Percentiles rank a stretch among this genome's conserved stretches.
phyloP scores from a whole-genome alignment of 2,329 filamentous ascomycete species.

The Fusarium tanahbumbuense region DNA sequence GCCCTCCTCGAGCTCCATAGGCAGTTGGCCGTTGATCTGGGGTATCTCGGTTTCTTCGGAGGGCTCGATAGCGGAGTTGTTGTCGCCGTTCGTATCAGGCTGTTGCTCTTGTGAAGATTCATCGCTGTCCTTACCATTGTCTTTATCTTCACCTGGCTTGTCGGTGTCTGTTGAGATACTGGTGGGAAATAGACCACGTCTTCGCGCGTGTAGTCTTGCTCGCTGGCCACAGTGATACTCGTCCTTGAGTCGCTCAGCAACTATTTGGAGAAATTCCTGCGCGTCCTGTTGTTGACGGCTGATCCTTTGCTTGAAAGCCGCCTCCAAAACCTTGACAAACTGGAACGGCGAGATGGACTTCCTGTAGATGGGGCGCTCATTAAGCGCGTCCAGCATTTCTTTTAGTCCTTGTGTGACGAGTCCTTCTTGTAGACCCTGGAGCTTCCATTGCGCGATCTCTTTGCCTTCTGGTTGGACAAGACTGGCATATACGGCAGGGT shows the following conservation, averaged over 20 bases:
- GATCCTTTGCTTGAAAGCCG: constrained; percentile 88
- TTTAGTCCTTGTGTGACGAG: constrained; percentile 89
- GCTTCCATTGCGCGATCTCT: constrained; percentile 67
- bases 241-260: constrained; percentile 90
- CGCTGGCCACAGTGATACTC: constrained; percentile 89
- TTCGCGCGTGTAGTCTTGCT: constrained; percentile 70
- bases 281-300: constrained; percentile 97
- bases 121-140: constrained; percentile 31
- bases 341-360: constrained; percentile 91
- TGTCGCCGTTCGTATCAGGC: constrained; percentile 15
- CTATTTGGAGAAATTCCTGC: constrained; percentile 95
- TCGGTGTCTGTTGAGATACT: constrained; percentile 17
- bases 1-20: constrained; percentile 69
- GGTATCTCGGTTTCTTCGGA: constrained; percentile 38
- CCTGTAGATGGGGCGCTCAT: constrained; percentile 91
- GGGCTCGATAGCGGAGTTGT: constrained; percentile 41
- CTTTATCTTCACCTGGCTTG: constrained; percentile 38
- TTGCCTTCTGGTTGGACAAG: constrained; percentile 63
- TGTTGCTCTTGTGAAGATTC: constrained; percentile 25
- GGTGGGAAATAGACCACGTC: constrained; percentile 42
- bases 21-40: constrained; percentile 40
- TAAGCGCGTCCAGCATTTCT: constrained; percentile 90
- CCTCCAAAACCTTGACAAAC: constrained; percentile 86
- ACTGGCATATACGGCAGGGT: constrained; percentile 77
- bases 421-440: constrained; percentile 79